Conservation (phyloP, 352 stramenopile genomes). For the Phytophthora pistaciae region DNA sequence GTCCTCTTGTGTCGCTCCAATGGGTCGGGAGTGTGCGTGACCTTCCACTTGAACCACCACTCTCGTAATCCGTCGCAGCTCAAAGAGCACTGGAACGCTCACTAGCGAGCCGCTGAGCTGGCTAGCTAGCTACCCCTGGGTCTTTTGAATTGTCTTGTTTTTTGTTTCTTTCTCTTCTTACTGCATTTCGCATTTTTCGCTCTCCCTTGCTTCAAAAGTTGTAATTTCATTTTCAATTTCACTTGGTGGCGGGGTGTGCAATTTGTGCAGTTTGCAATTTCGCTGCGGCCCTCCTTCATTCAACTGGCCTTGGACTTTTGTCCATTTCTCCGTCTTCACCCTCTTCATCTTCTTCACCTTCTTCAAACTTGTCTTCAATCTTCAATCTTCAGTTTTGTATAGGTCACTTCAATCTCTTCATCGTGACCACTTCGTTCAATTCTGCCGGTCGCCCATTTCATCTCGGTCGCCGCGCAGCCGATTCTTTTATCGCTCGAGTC, state of each 20-base stretch:
- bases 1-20: constrained; percentile 24
- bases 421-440: constrained; percentile 40
- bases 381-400: constrained; percentile 28
- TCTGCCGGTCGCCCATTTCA: constrained; percentile 33
- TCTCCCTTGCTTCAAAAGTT: constrained; percentile 50
- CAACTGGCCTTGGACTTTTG: constrained; percentile 32
- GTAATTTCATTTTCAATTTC: constrained; percentile 56
- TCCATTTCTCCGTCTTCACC: constrained; percentile 30
- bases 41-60: constrained; percentile 7
- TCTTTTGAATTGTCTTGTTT: constrained; percentile 45
- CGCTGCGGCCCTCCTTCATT: constrained; percentile 39
- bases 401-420: constrained; percentile 39
- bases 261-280: constrained; percentile 50
- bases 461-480: constrained; percentile 36
- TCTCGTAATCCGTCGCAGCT: constrained; percentile 9
- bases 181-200: constrained; percentile 46
- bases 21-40: constrained; percentile 2
- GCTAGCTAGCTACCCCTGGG: not conserved
- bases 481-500: constrained; percentile 45
- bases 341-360: constrained; percentile 28
- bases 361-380: constrained; percentile 33
- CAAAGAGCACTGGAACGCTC: constrained; percentile 26
- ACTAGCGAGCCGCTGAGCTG: constrained; percentile 9
- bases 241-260: constrained; percentile 30
- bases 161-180: constrained; percentile 30